phyloP scores from a whole-genome alignment of 495 filamentous ascomycete species.

The Penicillium alfredii region DNA sequence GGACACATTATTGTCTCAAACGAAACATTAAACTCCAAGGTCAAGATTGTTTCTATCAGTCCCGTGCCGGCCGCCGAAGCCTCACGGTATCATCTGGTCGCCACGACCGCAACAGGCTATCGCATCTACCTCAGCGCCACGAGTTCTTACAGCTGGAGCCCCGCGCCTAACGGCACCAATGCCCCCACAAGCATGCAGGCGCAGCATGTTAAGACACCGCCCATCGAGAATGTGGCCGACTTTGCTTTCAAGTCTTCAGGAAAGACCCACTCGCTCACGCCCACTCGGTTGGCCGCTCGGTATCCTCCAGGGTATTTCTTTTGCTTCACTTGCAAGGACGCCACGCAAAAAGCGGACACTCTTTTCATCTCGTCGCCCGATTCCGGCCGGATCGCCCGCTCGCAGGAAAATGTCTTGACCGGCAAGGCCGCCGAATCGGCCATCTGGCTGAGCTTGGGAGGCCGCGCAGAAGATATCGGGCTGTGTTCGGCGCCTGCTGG shows the following conservation, averaged over 20 bases:
- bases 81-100: constrained; percentile 79
- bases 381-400: constrained; percentile 65
- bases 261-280: constrained; percentile 44
- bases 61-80: constrained; percentile 77
- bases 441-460: constrained; percentile 64
- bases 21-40: constrained; percentile 59
- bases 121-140: constrained; percentile 90
- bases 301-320: constrained; percentile 90
- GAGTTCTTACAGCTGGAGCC: constrained; percentile 60
- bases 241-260: no score
- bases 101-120: constrained; percentile 82
- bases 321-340: constrained; percentile 59
- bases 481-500: constrained; percentile 67
- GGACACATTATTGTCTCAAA: constrained; percentile 69
- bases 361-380: constrained; percentile 87
- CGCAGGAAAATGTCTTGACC: constrained; percentile 46
- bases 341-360: constrained; percentile 47
- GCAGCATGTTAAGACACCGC: constrained; percentile 90
- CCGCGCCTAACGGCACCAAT: constrained; percentile 46
- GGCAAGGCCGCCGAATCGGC: constrained; percentile 61
- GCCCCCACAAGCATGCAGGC: constrained; percentile 95
- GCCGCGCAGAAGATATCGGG: constrained; percentile 68
- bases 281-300: constrained; percentile 53
- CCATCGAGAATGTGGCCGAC: constrained; percentile 38
- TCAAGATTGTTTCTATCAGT: constrained; percentile 74